A percentile compares a stretch with the other conserved stretches of the same genome.
phyloP scores from a whole-genome alignment of 2,329 filamentous ascomycete genomes.

The Emydomyces testavorans region DNA sequence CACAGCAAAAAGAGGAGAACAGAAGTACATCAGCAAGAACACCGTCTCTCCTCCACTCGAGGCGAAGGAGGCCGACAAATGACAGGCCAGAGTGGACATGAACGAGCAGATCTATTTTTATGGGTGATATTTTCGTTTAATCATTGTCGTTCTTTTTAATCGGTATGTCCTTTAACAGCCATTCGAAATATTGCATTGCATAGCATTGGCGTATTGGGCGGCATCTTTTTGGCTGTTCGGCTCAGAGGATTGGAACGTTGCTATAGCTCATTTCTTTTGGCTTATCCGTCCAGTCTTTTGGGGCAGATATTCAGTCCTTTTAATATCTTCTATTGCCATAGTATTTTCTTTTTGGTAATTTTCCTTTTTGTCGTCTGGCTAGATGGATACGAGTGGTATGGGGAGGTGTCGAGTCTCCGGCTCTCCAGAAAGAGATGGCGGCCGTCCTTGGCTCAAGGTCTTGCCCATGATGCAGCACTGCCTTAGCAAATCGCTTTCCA shows the following conservation, averaged over 20 bases:
- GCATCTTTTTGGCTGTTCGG: not conserved
- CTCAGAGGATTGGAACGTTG: not conserved
- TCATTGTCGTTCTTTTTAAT: not conserved
- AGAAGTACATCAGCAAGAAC: slow-evolving; percentile 27
- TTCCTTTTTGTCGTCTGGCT: no score
- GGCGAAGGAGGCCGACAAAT: slow-evolving; percentile 29
- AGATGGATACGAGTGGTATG: not conserved
- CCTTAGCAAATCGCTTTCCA: not conserved
- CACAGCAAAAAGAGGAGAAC: slow-evolving; percentile 30
- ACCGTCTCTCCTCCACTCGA: slow-evolving; percentile 28
- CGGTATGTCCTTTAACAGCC: not conserved
- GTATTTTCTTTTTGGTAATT: not conserved
- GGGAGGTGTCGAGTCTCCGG: not conserved
- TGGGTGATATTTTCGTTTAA: not conserved
- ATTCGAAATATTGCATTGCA: slow-evolving; percentile 16
- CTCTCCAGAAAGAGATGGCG: not conserved
- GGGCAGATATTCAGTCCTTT: slow-evolving; percentile 10
- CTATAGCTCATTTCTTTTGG: not conserved
- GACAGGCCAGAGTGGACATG: slow-evolving; percentile 31
- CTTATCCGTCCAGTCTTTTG: not conserved
- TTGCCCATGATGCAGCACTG: not conserved
- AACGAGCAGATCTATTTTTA: not conserved
- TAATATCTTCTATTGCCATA: not conserved
- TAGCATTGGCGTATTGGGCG: slow-evolving; percentile 20
- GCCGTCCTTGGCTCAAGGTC: not conserved